Evolutionary conservation across 73 alveolate genomes (phyloP).

Genomic region (Paraurostyla sp.): DNA sequence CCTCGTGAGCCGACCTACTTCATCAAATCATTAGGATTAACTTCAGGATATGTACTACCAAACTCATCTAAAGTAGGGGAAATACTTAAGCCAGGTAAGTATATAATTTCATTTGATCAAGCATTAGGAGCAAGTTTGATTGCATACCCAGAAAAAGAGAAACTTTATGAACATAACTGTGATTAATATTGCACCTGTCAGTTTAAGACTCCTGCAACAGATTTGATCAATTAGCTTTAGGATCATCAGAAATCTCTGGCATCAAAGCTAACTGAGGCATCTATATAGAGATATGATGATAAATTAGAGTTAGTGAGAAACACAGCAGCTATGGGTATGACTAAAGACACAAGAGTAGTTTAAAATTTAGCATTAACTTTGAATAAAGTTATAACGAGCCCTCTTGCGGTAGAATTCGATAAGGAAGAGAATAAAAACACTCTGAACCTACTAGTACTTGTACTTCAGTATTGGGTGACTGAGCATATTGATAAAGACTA

Average conservation of each 20-base stretch:
- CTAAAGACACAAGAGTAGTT: constrained; percentile 13
- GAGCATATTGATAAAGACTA: constrained; percentile 47
- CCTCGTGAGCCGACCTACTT: constrained; percentile 23
- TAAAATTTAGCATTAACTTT: constrained; percentile 36
- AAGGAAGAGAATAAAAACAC: constrained; percentile 37
- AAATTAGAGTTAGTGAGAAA: constrained; percentile 18
- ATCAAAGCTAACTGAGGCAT: constrained; percentile 37
- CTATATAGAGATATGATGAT: constrained; percentile 56
- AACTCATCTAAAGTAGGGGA: constrained; percentile 56
- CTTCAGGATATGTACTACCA: constrained; percentile 57
- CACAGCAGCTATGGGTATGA: constrained; percentile 34
- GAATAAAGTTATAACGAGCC: constrained; percentile 25
- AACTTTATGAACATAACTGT: constrained; percentile 24
- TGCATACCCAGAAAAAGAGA: constrained; percentile 55
- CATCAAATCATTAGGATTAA: neutral
- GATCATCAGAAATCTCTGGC: neutral
- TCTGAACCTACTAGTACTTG: constrained; percentile 20
- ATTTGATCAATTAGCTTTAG: neutral
- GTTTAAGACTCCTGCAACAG: constrained; percentile 58
- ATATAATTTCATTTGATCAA: neutral
- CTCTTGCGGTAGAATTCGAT: constrained; percentile 44
- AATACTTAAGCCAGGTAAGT: constrained; percentile 33
- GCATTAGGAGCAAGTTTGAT: constrained; percentile 29
- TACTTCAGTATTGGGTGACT: constrained; percentile 26
- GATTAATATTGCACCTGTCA: constrained; percentile 48